These are phyloP conservation scores for Globisporangium heterothallicum DNA, from an alignment of 352 stramenopile genomes.

Conservation along the genomic window DNA sequence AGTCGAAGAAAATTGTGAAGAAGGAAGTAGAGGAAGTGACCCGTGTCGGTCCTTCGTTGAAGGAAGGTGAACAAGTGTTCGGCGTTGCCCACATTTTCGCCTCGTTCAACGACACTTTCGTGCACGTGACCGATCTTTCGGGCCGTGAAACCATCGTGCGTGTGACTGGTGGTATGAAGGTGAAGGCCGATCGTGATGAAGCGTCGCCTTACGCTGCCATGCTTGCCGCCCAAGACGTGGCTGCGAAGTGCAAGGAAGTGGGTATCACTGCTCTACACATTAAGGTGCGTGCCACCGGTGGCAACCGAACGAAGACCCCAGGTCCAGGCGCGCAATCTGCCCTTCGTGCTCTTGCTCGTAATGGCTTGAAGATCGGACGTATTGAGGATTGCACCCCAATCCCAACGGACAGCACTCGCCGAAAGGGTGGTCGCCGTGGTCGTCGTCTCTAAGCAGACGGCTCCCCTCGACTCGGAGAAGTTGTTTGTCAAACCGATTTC, in stretches of 20 bases:
- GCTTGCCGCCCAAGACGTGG: conserved; percentile 99
- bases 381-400: conserved; percentile 99
- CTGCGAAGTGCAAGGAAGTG: conserved; percentile 95
- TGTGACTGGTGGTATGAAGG: conserved; percentile 99
- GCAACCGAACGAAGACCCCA: conserved; percentile 97
- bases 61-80: conserved; percentile 98
- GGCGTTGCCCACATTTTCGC: conserved; percentile 99
- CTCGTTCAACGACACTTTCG: conserved; percentile 99
- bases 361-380: conserved; percentile 99
- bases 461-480: neutral
- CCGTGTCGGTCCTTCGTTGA: conserved; percentile 90
- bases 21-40: conserved; percentile 91
- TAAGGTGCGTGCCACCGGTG: conserved; percentile 99
- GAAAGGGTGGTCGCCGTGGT: conserved; percentile 98
- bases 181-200: conserved; percentile 99
- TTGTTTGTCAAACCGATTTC: conserved; percentile 2
- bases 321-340: conserved; percentile 98
- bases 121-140: conserved; percentile 99
- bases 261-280: conserved; percentile 99
- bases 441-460: conserved; percentile 93
- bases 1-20: conserved; percentile 85
- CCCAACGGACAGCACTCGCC: conserved; percentile 98
- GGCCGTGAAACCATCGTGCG: conserved; percentile 98
- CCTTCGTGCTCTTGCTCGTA: conserved; percentile 97
- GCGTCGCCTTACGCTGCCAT: conserved; percentile 99